Evolutionary conservation across 306 rosid species (phyloP).

Genomic region (Neltuma alba): DNA sequence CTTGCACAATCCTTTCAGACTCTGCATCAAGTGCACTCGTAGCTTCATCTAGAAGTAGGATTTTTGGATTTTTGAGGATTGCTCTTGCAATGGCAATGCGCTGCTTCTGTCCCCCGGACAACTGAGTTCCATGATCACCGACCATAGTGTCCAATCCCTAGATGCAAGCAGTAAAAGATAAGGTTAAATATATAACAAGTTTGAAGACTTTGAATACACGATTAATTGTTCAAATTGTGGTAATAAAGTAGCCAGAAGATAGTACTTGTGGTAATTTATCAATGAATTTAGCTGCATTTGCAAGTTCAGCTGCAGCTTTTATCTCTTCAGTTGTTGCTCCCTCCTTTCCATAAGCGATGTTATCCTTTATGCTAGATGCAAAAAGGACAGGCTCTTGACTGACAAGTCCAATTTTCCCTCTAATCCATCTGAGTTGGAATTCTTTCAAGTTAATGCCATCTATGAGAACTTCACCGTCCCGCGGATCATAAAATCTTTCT

Average conservation of each 20-base stretch:
- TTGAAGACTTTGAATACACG: neutral
- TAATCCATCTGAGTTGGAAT: slow-evolving; percentile 82
- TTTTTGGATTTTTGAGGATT: slow-evolving; percentile 79
- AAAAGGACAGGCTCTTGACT: slow-evolving; percentile 93
- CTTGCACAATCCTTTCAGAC: slow-evolving; percentile 91
- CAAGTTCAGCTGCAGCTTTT: slow-evolving; percentile 72
- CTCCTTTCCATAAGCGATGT: slow-evolving; percentile 87
- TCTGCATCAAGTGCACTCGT: slow-evolving; percentile 95
- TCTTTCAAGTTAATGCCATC: slow-evolving; percentile 81
- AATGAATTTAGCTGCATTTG: slow-evolving; percentile 87
- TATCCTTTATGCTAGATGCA: slow-evolving; percentile 81
- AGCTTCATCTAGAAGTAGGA: slow-evolving; percentile 89
- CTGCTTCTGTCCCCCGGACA: slow-evolving; percentile 93
- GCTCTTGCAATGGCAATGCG: slow-evolving; percentile 95
- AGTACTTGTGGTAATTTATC: slow-evolving; percentile 86
- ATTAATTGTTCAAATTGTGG: neutral
- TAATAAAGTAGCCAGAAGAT: neutral
- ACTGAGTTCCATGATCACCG: slow-evolving; percentile 91
- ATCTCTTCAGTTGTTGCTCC: slow-evolving; percentile 85
- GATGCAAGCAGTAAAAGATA: neutral
- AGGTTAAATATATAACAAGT: slow-evolving; percentile 19
- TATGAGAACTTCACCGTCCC: slow-evolving; percentile 72
- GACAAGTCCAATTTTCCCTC: slow-evolving; percentile 93
- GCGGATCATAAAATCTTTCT: slow-evolving; percentile 91
- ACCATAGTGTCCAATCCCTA: slow-evolving; percentile 89